Conservation (phyloP, 1,284 basidiomycete genomes). For the Rhodotorula sp. region DNA sequence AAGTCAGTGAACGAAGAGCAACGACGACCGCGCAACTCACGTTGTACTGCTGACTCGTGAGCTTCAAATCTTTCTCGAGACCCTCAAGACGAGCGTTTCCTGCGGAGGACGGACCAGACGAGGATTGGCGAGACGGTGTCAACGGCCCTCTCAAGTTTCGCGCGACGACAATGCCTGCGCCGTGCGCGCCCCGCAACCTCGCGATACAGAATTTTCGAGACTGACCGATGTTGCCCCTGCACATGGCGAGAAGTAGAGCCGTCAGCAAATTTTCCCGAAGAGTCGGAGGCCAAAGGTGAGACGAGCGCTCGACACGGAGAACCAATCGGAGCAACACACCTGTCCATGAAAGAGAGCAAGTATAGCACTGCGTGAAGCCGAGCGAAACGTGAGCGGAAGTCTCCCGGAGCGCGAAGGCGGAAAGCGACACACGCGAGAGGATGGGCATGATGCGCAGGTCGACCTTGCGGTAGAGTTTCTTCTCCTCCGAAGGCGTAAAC, state of each 20-base stretch:
- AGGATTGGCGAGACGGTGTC: too few species aligned
- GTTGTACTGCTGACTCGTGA: constrained; percentile 38
- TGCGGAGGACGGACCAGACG: constrained; percentile 6
- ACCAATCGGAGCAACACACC: not conserved
- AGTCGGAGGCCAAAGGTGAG: too few species aligned
- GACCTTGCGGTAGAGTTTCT: constrained; percentile 60
- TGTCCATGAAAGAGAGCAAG: constrained; percentile 31
- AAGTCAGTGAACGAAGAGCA: not conserved
- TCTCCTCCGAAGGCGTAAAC: constrained; percentile 59
- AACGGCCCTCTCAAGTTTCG: too few species aligned
- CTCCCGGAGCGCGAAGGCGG: too few species aligned
- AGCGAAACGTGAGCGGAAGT: not conserved
- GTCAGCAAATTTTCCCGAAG: too few species aligned
- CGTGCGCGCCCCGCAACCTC: too few species aligned
- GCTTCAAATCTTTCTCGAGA: constrained; percentile 40
- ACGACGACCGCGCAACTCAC: not conserved
- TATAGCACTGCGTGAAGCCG: constrained; percentile 7
- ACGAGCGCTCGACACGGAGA: too few species aligned
- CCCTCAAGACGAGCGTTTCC: constrained; percentile 42
- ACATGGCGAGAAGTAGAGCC: too few species aligned
- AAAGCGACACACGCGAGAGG: constrained; percentile 6
- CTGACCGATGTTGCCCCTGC: constrained; percentile 10
- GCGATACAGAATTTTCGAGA: too few species aligned
- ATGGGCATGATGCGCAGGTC: constrained; percentile 35
- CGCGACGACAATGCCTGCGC: too few species aligned